Percentiles rank a stretch among this genome's conserved stretches.
phyloP scores from a whole-genome alignment of 2,329 filamentous ascomycete species.

The Ceratocystis albifundus region DNA sequence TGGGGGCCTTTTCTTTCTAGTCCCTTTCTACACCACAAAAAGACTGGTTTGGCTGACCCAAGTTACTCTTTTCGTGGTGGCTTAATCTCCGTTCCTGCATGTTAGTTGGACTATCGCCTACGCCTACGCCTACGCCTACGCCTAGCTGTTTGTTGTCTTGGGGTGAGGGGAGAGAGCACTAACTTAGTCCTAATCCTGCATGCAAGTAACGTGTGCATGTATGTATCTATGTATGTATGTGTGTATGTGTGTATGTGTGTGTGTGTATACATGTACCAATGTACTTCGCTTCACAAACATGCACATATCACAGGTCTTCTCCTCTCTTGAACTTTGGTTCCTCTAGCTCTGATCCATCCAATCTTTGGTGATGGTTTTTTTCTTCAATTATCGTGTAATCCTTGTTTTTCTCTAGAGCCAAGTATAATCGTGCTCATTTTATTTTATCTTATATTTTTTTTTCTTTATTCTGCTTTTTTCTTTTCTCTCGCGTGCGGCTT shows the following conservation, averaged over 20 bases:
- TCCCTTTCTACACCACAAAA: no score
- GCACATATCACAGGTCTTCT: neutral
- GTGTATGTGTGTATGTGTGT: no score
- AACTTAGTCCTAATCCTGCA: neutral
- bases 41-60: neutral
- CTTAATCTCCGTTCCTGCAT: slow-evolving; percentile 3
- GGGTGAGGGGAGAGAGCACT: no score
- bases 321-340: neutral
- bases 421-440: neutral
- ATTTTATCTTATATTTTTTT: no score
- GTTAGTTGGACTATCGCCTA: slow-evolving; percentile 3
- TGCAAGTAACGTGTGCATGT: neutral
- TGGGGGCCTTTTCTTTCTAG: neutral
- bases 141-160: neutral
- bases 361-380: neutral
- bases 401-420: neutral
- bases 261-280: neutral
- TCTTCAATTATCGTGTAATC: neutral
- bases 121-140: slow-evolving; percentile 8
- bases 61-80: neutral
- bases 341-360: slow-evolving; percentile 1
- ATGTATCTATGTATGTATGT: neutral
- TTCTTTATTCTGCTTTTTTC: no score
- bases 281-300: neutral
- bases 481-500: no score